These are phyloP conservation scores for Termitomyces sp. DNA, from an alignment of 768 basidiomycete genomes.

Conservation along the genomic window DNA sequence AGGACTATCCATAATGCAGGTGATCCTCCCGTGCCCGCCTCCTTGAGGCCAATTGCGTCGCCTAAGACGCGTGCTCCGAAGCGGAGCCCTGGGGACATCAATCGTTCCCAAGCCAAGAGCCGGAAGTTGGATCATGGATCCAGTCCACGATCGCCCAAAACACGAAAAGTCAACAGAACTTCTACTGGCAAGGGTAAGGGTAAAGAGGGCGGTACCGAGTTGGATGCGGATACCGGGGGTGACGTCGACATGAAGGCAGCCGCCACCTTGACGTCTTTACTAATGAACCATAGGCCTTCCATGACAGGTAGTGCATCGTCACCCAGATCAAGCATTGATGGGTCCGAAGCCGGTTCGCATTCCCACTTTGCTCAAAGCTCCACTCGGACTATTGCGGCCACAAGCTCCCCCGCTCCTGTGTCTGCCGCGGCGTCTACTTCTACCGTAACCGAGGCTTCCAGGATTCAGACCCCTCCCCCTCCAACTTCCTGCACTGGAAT, in stretches of 20 bases:
- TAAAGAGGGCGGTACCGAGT: slow-evolving; percentile 13
- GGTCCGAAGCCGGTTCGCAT: slow-evolving; percentile 59
- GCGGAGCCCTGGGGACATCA: slow-evolving; percentile 41
- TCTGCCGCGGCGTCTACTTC: slow-evolving; percentile 33
- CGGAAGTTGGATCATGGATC: slow-evolving; percentile 22
- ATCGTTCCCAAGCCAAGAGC: slow-evolving; percentile 40
- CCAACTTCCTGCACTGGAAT: slow-evolving; percentile 13
- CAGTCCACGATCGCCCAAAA: slow-evolving; percentile 32
- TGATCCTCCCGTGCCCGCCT: slow-evolving; percentile 61
- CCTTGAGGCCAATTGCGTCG: slow-evolving; percentile 39
- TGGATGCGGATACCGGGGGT: slow-evolving; percentile 36
- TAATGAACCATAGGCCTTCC: slow-evolving; percentile 60
- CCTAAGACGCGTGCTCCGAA: slow-evolving; percentile 36
- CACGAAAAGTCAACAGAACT: slow-evolving; percentile 35
- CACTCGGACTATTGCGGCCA: slow-evolving; percentile 40
- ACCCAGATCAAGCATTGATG: slow-evolving; percentile 68
- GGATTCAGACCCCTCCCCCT: slow-evolving; percentile 35
- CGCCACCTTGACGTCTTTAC: slow-evolving; percentile 68
- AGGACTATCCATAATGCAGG: slow-evolving; percentile 72
- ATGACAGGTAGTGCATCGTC: slow-evolving; percentile 56
- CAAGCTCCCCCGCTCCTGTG: slow-evolving; percentile 31
- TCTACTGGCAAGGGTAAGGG: slow-evolving; percentile 40
- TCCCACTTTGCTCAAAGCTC: slow-evolving; percentile 68
- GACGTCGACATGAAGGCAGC: slow-evolving; percentile 82
- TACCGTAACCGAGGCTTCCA: slow-evolving; percentile 22